Conservation (phyloP, 176 grass and related monocot species). For the Oryza meyeriana region DNA sequence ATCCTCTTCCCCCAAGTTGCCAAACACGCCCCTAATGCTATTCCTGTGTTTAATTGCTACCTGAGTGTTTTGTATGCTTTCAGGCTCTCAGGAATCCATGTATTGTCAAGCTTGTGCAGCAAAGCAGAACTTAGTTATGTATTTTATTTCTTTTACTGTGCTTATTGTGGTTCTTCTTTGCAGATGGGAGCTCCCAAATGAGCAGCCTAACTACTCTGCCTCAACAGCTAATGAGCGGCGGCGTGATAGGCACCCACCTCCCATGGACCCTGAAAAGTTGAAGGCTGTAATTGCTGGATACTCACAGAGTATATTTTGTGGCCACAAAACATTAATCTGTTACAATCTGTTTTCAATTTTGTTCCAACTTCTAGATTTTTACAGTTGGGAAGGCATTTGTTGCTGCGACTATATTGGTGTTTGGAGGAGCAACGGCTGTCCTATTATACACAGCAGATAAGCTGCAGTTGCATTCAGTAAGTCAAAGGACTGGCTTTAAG, state of each 20-base stretch:
- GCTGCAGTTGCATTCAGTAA: conserved; percentile 74
- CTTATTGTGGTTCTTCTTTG: background rate
- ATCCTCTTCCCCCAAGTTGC: too few relatives aligned
- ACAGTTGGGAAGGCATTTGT: conserved; percentile 89
- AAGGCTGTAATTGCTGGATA: conserved; percentile 73
- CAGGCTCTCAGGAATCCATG: background rate
- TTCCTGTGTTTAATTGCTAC: background rate
- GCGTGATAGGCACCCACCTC: conserved; percentile 51
- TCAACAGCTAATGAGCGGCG: conserved; percentile 86
- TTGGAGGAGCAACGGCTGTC: conserved; percentile 64
- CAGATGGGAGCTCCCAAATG: conserved; percentile 82
- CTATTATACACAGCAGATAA: conserved; percentile 63
- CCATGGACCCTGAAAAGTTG: conserved; percentile 72
- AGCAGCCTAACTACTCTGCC: conserved; percentile 55
- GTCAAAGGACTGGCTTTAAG: conserved; percentile 21
- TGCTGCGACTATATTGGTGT: conserved; percentile 64
- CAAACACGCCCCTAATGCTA: too few relatives aligned
- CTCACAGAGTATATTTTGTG: conserved; percentile 53
- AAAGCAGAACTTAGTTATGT: background rate
- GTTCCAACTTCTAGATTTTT: conserved; percentile 14
- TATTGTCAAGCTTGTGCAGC: background rate
- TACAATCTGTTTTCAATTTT: conserved; percentile 8
- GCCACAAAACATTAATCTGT: background rate
- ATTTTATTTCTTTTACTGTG: background rate
- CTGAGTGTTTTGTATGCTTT: background rate